Conservation (phyloP, 495 filamentous ascomycete species). For the Cercophora scortea region DNA sequence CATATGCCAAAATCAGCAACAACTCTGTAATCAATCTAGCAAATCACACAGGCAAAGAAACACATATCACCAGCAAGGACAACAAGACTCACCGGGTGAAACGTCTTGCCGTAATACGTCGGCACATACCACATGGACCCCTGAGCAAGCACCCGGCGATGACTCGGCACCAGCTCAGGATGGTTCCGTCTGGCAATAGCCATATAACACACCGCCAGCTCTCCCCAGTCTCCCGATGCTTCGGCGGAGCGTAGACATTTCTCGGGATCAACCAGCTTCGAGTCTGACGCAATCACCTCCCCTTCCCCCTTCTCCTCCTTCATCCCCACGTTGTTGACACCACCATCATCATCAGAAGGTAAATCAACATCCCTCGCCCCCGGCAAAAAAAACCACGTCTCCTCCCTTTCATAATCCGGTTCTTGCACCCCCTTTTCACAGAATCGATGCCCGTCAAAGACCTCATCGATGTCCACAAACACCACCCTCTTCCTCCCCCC, state of each 20-base stretch:
- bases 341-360: background rate
- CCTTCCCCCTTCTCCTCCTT: background rate
- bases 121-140: conserved; percentile 36
- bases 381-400: conserved; percentile 43
- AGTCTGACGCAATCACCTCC: conserved; percentile 7
- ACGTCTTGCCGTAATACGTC: conserved; percentile 38
- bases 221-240: conserved; percentile 29
- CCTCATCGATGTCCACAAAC: conserved; percentile 35
- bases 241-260: conserved; percentile 20
- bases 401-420: conserved; percentile 27
- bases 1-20: background rate
- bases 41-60: background rate
- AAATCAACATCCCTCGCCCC: conserved; percentile 31
- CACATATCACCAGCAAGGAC: background rate
- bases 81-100: conserved; percentile 29
- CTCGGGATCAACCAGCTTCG: conserved; percentile 22
- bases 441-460: conserved; percentile 40
- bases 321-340: background rate
- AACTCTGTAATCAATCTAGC: background rate
- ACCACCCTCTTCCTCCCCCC: conserved; percentile 18
- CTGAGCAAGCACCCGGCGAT: conserved; percentile 6
- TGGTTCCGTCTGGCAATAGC: conserved; percentile 25
- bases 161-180: conserved; percentile 16
- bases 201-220: conserved; percentile 33
- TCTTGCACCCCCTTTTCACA: conserved; percentile 37